Percentiles rank a stretch among this genome's conserved stretches.
phyloP scores from a whole-genome alignment of 441 rosid genomes.

The Kokia cookei region DNA sequence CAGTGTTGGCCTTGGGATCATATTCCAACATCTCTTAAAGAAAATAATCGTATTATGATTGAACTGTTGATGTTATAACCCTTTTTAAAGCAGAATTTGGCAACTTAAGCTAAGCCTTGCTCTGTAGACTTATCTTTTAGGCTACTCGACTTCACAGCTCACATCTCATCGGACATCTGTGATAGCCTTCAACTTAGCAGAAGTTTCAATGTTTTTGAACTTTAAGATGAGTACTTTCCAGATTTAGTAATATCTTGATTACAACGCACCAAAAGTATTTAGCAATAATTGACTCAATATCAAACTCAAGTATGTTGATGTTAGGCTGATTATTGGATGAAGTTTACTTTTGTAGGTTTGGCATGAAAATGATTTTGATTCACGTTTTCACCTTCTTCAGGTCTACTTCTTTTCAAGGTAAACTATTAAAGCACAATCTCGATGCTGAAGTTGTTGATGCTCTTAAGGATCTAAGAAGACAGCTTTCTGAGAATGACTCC shows the following conservation, averaged over 20 bases:
- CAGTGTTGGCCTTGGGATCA: background rate
- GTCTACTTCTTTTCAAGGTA: constrained; percentile 71
- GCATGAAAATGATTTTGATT: background rate
- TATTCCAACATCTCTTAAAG: background rate
- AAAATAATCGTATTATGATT: background rate
- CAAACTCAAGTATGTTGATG: background rate
- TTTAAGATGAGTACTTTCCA: background rate
- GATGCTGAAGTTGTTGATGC: constrained; percentile 79
- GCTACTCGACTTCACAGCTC: background rate
- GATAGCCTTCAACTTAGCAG: background rate
- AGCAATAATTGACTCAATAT: background rate
- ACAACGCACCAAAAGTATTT: background rate
- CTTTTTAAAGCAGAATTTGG: background rate
- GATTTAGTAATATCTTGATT: background rate
- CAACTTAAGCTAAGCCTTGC: background rate
- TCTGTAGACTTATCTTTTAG: background rate
- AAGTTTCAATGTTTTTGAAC: background rate
- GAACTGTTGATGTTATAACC: background rate
- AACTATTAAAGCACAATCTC: constrained; percentile 73
- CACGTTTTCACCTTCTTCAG: constrained; percentile 23
- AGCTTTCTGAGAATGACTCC: constrained; percentile 41
- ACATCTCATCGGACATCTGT: background rate
- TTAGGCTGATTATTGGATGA: background rate
- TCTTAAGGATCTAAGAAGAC: constrained; percentile 58
- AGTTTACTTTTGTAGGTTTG: background rate